These are phyloP conservation scores for Rhodomyrtus tomentosa DNA, from an alignment of 345 rosid genomes.

Conservation along the genomic window DNA sequence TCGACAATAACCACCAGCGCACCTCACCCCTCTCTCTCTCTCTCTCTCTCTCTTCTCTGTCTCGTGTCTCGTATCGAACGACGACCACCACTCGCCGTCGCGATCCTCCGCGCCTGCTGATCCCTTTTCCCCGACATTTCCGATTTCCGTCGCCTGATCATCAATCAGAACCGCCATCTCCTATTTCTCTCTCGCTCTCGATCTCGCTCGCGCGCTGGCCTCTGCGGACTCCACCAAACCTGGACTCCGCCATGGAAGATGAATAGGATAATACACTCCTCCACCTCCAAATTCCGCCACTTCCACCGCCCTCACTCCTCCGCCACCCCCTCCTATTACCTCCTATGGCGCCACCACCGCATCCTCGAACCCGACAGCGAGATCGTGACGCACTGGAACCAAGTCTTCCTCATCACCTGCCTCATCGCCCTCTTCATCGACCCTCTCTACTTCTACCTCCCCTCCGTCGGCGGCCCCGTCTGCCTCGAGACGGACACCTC, in stretches of 20 bases:
- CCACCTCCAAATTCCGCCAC: constrained; percentile 23
- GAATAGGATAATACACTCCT: constrained; percentile 11
- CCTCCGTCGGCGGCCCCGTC: constrained; percentile 41
- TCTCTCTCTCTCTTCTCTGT: background rate
- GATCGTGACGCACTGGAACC: constrained; percentile 75
- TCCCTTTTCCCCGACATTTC: background rate
- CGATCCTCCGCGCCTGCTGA: background rate
- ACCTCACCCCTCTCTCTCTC: background rate
- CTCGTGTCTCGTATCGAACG: background rate
- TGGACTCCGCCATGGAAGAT: constrained; percentile 14
- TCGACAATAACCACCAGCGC: background rate
- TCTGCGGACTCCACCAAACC: background rate
- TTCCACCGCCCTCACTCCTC: constrained; percentile 13
- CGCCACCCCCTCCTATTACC: constrained; percentile 19
- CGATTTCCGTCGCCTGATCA: background rate
- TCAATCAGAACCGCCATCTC: constrained; percentile 8
- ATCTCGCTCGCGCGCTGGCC: background rate
- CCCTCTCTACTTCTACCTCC: constrained; percentile 72
- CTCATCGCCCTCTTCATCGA: constrained; percentile 81
- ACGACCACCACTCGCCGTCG: background rate
- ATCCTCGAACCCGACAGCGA: constrained; percentile 91
- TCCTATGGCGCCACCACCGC: constrained; percentile 68
- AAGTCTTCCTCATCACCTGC: constrained; percentile 61
- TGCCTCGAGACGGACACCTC: constrained; percentile 38
- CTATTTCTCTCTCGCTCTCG: background rate